phyloP scores from a whole-genome alignment of 495 filamentous ascomycete species.

The Aspergillus sclerotiicarbonarius region DNA sequence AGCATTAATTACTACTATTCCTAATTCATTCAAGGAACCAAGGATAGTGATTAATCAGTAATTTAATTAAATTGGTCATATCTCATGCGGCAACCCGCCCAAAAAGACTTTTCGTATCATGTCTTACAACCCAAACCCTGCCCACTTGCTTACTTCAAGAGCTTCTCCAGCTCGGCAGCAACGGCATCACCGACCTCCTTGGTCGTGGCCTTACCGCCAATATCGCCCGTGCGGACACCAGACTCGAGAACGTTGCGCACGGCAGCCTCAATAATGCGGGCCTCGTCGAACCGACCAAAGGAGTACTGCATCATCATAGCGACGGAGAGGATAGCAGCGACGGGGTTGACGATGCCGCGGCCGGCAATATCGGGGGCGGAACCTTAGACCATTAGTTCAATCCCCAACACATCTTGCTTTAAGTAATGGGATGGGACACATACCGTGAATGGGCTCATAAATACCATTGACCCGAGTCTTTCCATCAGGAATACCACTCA shows the following conservation, averaged over 20 bases:
- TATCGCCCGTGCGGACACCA: constrained; percentile 53
- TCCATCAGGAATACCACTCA: constrained; percentile 81
- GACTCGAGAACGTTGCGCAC: constrained; percentile 52
- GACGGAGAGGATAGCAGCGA: constrained; percentile 54
- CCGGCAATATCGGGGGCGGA: constrained; percentile 66
- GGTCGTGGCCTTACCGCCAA: constrained; percentile 53
- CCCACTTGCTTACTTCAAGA: constrained; percentile 32
- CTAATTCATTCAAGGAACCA: not conserved
- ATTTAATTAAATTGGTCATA: constrained; percentile 5
- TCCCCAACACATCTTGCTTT: too few species aligned
- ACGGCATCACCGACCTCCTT: constrained; percentile 54
- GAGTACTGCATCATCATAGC: constrained; percentile 59
- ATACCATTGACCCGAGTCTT: constrained; percentile 63
- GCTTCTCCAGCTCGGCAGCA: constrained; percentile 47
- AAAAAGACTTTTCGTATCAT: not conserved
- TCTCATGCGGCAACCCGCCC: constrained; percentile 18
- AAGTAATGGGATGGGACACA: constrained; percentile 26
- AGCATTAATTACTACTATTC: not conserved
- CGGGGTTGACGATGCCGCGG: constrained; percentile 79
- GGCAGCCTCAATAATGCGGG: constrained; percentile 51
- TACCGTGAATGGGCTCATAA: constrained; percentile 97
- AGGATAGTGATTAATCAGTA: not conserved
- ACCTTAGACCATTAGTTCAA: too few species aligned
- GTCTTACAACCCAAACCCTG: constrained; percentile 16
- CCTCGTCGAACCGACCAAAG: constrained; percentile 48